These are phyloP conservation scores for Penicillium fimorum DNA, from an alignment of 495 filamentous ascomycete species.

Conservation along the genomic window DNA sequence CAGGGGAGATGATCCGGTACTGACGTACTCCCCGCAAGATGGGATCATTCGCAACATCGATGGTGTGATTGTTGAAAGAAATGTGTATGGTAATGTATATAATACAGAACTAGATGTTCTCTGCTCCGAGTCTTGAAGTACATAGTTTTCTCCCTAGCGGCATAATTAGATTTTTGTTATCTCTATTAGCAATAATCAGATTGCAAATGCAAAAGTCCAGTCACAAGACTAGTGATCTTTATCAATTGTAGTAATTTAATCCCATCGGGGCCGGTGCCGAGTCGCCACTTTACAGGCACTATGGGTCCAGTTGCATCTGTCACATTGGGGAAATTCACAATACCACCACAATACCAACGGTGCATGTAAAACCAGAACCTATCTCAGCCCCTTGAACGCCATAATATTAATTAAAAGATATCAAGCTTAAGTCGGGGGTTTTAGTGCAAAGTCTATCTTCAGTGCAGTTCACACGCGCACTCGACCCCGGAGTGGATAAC, in stretches of 20 bases:
- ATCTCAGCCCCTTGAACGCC: slow-evolving; percentile 8
- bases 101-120: slow-evolving; percentile 1
- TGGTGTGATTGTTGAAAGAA: slow-evolving; percentile 45
- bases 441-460: not conserved
- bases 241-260: not conserved
- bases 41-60: slow-evolving; percentile 37
- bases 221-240: slow-evolving; percentile 4
- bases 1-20: slow-evolving; percentile 23
- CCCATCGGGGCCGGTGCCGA: slow-evolving; percentile 8
- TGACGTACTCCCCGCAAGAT: slow-evolving; percentile 36
- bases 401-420: not conserved
- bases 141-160: not conserved
- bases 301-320: slow-evolving; percentile 5
- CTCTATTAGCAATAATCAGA: not conserved
- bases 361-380: slow-evolving; percentile 6
- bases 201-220: not conserved
- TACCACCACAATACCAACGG: slow-evolving; percentile 10
- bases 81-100: not conserved
- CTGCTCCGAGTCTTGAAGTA: not conserved
- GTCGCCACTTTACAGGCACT: slow-evolving; percentile 14
- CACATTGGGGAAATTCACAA: not conserved
- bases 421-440: not conserved
- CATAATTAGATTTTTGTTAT: not conserved
- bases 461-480: slow-evolving; percentile 16
- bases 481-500: slow-evolving; percentile 19